phyloP scores from a whole-genome alignment of 257 asterid genomes.

The Eucommia ulmoides region DNA sequence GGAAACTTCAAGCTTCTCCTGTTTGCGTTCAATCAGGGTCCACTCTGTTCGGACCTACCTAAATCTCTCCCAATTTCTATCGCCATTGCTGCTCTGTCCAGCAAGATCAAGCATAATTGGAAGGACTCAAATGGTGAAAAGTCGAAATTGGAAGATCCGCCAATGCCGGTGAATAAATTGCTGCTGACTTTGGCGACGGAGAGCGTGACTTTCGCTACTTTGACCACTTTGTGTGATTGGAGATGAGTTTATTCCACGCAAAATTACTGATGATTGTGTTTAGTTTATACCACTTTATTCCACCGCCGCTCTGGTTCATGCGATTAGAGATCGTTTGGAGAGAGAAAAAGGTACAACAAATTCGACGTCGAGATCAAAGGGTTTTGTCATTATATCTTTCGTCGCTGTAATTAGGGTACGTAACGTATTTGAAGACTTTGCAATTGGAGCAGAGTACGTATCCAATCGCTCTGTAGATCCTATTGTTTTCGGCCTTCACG shows the following conservation, averaged over 20 bases:
- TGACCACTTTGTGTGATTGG: conserved; percentile 14
- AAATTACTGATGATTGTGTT: conserved; percentile 12
- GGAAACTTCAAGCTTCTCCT: conserved; percentile 71
- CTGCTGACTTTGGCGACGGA: conserved; percentile 9
- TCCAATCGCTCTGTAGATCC: too few relatives aligned
- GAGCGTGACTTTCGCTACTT: conserved; percentile 6
- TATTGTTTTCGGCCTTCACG: too few relatives aligned
- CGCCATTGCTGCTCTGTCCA: conserved; percentile 45
- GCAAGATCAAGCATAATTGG: conserved; percentile 19
- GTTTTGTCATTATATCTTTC: too few relatives aligned
- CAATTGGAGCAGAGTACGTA: too few relatives aligned
- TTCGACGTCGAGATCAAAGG: too few relatives aligned
- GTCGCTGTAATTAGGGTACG: too few relatives aligned
- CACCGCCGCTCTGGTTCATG: conserved; percentile 28
- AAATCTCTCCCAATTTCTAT: conserved; percentile 37
- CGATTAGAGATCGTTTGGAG: too few relatives aligned
- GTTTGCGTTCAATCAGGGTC: conserved; percentile 40
- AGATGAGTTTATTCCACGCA: conserved; percentile 17
- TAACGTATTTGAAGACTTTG: too few relatives aligned
- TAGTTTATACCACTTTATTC: conserved; percentile 22
- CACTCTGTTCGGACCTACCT: conserved; percentile 27
- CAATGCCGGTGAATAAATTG: background rate
- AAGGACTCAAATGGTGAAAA: background rate
- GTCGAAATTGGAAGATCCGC: background rate
- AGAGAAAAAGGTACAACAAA: too few relatives aligned